Evolutionary conservation across 192 early-diverging fungal species (phyloP), one percentile per base, ranked within the genome.

Genomic region (Funneliformis mosseae): DNA sequence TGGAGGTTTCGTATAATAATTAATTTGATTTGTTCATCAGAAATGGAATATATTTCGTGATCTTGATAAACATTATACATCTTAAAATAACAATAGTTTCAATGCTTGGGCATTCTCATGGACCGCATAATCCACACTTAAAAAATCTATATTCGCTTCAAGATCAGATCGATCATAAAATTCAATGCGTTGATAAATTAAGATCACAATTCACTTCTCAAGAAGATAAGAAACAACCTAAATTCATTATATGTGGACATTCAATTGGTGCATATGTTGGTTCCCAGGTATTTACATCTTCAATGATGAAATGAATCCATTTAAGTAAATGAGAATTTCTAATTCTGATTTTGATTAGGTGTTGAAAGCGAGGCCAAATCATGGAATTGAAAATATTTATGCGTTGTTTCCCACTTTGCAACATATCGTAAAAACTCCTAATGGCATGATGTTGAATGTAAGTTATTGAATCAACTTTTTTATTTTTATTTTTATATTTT

Each of bases 321-420:
- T 38, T 28, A 39, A 23, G 1, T 4, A 70, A 41, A 43, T n/a
- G 2, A 23, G 41, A 42, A 38, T 8, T 38, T 38, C 9, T 39
- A 87, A 61, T 82, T 88, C 43, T 59, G 42, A 42, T n/a, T 41
- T 21, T 78, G 39, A 67, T 62, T 64, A 84, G 72, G 63, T 90
- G 45, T 82, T 96, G 11, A 89, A 90, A 61, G 88, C 87, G 50
- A 85, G 91, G 8, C 91, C 93, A 18, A 80, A 89, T 60, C 88
- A 88, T 70, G 86, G 87, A 27, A 90, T 96, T n/a, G 82, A 85
- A 45, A 90, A 89, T 18, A 71, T 93, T 7, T 90, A 95, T 76
- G 83, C 84, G 0, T 83, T 97, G 64, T 97, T 96, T 78, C 96
- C 96, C 21, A 93, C 95, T 1, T 79, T 97, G 10, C 92, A 92